Conservation (phyloP, 225 moss, liverwort and hornwort genomes). For the Marchantia paleacea region DNA sequence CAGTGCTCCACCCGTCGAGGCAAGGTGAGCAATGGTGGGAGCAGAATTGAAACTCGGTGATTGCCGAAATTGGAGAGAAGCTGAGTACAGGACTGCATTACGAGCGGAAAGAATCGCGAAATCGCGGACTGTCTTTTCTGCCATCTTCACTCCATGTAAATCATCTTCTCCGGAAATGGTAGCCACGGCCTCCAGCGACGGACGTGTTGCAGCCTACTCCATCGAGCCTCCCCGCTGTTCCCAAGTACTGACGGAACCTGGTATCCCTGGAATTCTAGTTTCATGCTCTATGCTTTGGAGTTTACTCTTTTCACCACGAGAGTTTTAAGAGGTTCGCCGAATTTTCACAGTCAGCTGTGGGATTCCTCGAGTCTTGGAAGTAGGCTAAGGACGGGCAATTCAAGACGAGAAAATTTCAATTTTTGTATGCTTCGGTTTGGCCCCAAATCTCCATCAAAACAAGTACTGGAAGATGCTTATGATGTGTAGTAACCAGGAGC, state of each 20-base stretch:
- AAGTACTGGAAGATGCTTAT: no score
- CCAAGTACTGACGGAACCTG: slow-evolving; percentile 21
- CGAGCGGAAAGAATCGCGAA: slow-evolving; percentile 34
- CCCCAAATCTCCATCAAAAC: no score
- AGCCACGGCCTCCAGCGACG: slow-evolving; percentile 51
- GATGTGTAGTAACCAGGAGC: no score
- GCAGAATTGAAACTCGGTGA: slow-evolving; percentile 34
- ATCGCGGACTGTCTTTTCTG: slow-evolving; percentile 43
- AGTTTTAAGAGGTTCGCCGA: no score
- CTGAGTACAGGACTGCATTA: slow-evolving; percentile 42
- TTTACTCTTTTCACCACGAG: neutral
- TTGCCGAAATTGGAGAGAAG: slow-evolving; percentile 51
- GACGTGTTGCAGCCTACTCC: slow-evolving; percentile 46
- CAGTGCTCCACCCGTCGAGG: no score
- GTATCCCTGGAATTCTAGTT: neutral
- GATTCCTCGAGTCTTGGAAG: no score
- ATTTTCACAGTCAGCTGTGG: no score
- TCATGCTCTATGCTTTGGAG: neutral
- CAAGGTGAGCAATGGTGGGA: slow-evolving; percentile 2
- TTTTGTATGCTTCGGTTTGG: no score
- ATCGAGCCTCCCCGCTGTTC: slow-evolving; percentile 38
- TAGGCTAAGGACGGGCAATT: no score
- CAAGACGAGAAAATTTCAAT: no score
- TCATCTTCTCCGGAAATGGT: slow-evolving; percentile 34
- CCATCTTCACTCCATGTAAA: slow-evolving; percentile 34